A percentile compares a stretch with the other conserved stretches of the same genome.
These are phyloP conservation scores for Lachnellula occidentalis DNA, from an alignment of 2,329 filamentous ascomycete species.

Conservation along the genomic window DNA sequence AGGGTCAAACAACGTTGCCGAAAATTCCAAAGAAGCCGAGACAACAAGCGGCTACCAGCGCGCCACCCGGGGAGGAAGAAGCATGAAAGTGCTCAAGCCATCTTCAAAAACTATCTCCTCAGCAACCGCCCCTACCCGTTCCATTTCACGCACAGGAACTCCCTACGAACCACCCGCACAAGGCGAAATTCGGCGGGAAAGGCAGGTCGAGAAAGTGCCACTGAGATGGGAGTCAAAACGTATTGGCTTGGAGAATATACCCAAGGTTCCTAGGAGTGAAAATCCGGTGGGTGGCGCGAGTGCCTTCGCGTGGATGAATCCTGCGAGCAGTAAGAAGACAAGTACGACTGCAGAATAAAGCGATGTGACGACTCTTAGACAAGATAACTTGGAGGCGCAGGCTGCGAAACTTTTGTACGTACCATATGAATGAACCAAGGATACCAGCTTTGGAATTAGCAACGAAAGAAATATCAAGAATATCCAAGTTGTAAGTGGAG, in stretches of 20 bases:
- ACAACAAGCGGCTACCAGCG: conserved; percentile 57
- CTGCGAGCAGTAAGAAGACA: conserved; percentile 39
- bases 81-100: conserved; percentile 88
- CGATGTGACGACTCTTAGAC: too few relatives aligned
- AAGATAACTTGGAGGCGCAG: too few relatives aligned
- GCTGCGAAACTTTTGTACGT: too few relatives aligned
- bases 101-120: conserved; percentile 60
- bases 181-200: conserved; percentile 50
- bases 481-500: too few relatives aligned
- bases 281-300: conserved; percentile 92
- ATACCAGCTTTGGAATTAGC: too few relatives aligned
- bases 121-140: conserved; percentile 39
- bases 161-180: conserved; percentile 48
- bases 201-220: conserved; percentile 35
- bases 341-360: conserved; percentile 12
- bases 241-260: conserved; percentile 32
- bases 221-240: conserved; percentile 49
- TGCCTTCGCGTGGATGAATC: conserved; percentile 88
- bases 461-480: too few relatives aligned
- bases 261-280: conserved; percentile 47
- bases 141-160: conserved; percentile 44
- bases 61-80: conserved; percentile 57
- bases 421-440: too few relatives aligned
- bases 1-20: conserved; percentile 29
- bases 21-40: conserved; percentile 22